These are phyloP conservation scores for Ganoderma sinense DNA, from an alignment of 1,284 basidiomycete genomes.

Conservation along the genomic window DNA sequence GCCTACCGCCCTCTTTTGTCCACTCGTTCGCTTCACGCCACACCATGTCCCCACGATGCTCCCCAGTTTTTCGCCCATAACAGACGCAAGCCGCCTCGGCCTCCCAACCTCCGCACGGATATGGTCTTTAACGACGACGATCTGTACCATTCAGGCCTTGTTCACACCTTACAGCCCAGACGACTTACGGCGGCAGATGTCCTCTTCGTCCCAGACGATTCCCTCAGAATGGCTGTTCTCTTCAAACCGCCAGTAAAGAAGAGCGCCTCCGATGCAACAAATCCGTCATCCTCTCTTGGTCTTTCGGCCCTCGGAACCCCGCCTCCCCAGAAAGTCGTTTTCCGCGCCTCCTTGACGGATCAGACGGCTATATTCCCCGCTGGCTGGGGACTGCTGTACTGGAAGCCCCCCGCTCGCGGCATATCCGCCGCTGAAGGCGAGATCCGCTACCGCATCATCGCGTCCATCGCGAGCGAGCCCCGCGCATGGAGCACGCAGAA, in stretches of 20 bases:
- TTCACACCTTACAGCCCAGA: neutral
- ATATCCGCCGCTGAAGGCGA: neutral
- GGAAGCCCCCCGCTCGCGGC: neutral
- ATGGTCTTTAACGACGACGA: neutral
- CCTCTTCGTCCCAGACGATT: neutral
- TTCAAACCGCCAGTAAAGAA: neutral
- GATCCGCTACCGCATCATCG: slow-evolving; percentile 1
- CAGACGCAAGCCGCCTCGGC: neutral
- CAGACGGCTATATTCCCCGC: neutral
- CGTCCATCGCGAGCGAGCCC: neutral
- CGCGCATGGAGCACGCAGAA: neutral
- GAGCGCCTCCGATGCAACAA: neutral
- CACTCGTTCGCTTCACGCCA: neutral
- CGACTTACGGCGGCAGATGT: neutral
- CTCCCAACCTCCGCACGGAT: neutral
- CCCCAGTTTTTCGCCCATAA: neutral
- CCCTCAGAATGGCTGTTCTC: neutral
- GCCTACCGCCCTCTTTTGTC: neutral
- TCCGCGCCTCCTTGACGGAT: neutral
- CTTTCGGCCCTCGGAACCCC: neutral
- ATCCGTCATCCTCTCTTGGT: neutral
- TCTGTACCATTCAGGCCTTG: neutral
- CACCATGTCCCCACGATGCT: neutral
- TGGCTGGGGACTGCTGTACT: neutral
- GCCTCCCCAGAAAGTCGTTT: neutral